Base-by-base conservation (phyloP, 192 early-diverging fungal species). In the Coemansia asiatica region DNA sequence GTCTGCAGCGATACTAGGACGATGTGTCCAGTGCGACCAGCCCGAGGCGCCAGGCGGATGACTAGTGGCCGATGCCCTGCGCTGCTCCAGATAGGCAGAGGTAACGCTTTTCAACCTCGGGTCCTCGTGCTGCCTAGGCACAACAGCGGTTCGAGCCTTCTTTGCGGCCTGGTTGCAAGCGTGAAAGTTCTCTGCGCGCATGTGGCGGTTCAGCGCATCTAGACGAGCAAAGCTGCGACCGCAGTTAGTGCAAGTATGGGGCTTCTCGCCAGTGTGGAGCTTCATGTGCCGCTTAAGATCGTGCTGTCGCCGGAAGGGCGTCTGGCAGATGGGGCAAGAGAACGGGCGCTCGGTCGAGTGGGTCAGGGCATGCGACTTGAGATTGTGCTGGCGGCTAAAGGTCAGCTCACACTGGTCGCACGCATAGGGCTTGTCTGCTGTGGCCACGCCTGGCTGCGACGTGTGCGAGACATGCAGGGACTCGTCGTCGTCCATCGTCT, bases 251-350 rank as follows among this genome's bases (percentile, higher is more conserved):
- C 92, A 94, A 9, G 83, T 85, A 75, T 88, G 87, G 0, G 92
- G 92, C 60, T 87, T 83, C 58, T 89, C 88, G 35, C 92, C 92
- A 4, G 90, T 87, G 64, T 94, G 92, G 28, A 91, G 72, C 63
- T 90, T 88, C 75, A 89, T 87, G 58, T 93, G 91, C 31, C 95
- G 87, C 73, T 93, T 95, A 46, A 95, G 84, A 77, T 97, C 95
- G 71, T 97, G 94, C 58, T 93, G 90, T 16, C 95, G 85, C 22
- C 93, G 89, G 83, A 97, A 97, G 10, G 85, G 77, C 29, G 87
- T 83, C 2, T 87, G 79, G 76, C 95, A 97, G 50, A 84, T 78
- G 29, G 80, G 68, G 82, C 87, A 89, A 25, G 74, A 71, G 70
- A 84, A 90, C 26, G 91, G 91, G 2, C 90, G 86, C 63, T 90